These are phyloP conservation scores for Globisporangium abappressorium DNA, from an alignment of 352 stramenopile species.

Conservation along the genomic window DNA sequence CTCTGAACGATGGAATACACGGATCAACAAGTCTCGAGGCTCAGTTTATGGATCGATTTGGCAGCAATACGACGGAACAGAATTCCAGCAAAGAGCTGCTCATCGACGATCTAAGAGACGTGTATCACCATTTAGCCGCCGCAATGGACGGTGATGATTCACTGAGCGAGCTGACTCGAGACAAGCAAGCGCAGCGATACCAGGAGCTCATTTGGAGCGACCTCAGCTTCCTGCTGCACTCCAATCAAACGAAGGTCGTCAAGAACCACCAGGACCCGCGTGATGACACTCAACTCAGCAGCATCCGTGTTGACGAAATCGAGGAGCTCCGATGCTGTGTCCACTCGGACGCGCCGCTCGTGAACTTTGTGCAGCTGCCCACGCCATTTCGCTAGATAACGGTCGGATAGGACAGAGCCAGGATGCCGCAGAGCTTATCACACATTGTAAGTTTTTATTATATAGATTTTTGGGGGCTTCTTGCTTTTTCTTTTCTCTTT, in stretches of 20 bases:
- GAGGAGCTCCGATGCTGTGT: slow-evolving; percentile 31
- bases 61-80: not conserved
- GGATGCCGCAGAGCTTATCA: not conserved
- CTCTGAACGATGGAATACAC: not conserved
- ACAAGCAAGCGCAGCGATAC: slow-evolving; percentile 12
- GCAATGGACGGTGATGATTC: not conserved
- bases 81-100: slow-evolving; percentile 17
- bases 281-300: not conserved
- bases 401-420: too few species aligned
- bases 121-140: slow-evolving; percentile 28
- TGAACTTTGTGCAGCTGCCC: slow-evolving; percentile 16
- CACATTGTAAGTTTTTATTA: slow-evolving; percentile 10
- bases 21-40: not conserved
- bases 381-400: not conserved
- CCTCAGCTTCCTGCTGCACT: slow-evolving; percentile 17
- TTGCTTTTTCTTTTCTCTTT: not conserved
- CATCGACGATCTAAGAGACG: slow-evolving; percentile 35
- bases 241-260: not conserved
- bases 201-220: slow-evolving; percentile 41
- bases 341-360: slow-evolving; percentile 27
- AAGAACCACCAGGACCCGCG: not conserved
- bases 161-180: not conserved
- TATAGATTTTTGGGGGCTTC: not conserved
- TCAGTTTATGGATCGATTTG: slow-evolving; percentile 24
- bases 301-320: slow-evolving; percentile 12